phyloP scores from a whole-genome alignment of 2,329 filamentous ascomycete species.

The Ceratocystis colombiana region DNA sequence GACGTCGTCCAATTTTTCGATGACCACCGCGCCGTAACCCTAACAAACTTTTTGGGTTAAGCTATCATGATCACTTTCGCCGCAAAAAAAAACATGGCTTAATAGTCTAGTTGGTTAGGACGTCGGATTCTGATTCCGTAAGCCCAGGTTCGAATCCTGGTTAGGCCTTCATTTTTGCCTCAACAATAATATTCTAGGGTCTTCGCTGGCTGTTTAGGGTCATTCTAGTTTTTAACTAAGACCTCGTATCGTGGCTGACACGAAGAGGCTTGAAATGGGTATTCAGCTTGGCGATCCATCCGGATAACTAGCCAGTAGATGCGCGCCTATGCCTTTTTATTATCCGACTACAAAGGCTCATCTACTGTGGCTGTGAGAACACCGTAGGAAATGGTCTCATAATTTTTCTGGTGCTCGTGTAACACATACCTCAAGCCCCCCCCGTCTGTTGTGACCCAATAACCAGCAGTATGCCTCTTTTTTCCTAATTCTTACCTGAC shows the following conservation, averaged over 20 bases:
- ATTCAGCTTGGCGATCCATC: conserved; percentile 1
- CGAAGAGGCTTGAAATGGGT: neutral
- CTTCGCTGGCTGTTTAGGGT: neutral
- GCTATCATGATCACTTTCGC: neutral
- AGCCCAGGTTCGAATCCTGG: conserved; percentile 26
- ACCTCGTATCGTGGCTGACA: conserved; percentile 4
- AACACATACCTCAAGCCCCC: neutral
- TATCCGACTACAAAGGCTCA: neutral
- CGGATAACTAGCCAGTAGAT: neutral
- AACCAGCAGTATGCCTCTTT: conserved; percentile 14
- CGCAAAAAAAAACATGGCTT: neutral
- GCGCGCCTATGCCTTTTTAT: neutral
- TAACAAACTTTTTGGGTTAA: neutral
- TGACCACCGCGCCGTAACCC: neutral
- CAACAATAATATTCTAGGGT: too few relatives aligned
- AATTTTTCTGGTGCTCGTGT: neutral
- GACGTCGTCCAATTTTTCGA: too few relatives aligned
- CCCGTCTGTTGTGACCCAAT: conserved; percentile 4
- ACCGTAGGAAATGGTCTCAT: neutral
- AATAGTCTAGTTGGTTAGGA: conserved; percentile 26
- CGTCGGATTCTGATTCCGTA: conserved; percentile 25
- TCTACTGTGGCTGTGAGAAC: neutral
- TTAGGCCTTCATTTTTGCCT: conserved; percentile 17
- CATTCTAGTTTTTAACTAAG: neutral
- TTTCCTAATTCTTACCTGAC: neutral